Conservation (phyloP, 148 eudicot genomes). For the Drosera capensis region DNA sequence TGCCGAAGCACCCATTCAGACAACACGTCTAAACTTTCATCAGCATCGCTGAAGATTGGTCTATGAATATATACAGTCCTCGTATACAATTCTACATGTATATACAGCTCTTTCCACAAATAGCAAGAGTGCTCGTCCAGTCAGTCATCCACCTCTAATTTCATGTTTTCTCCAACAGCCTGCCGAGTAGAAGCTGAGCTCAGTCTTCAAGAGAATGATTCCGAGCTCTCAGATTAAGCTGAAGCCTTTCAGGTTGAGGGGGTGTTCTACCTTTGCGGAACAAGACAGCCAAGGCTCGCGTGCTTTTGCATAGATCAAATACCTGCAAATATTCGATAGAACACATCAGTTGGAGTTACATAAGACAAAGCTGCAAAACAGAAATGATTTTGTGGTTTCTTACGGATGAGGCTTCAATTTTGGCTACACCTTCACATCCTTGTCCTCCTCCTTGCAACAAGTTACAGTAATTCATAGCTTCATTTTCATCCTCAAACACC, state of each 20-base stretch:
- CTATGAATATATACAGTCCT: no score
- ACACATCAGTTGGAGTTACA: background rate
- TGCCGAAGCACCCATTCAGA: no score
- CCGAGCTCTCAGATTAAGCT: conserved; percentile 71
- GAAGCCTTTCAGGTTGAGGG: conserved; percentile 58
- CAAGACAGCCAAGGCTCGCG: conserved; percentile 85
- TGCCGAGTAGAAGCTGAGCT: no score
- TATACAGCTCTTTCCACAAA: no score
- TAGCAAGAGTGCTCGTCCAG: no score
- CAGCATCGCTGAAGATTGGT: no score
- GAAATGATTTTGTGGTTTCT: conserved; percentile 11
- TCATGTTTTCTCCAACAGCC: no score
- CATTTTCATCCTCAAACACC: conserved; percentile 94
- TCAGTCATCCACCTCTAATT: no score
- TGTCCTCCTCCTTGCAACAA: conserved; percentile 85
- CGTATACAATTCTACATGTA: no score
- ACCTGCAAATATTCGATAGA: conserved; percentile 31
- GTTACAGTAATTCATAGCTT: conserved; percentile 78
- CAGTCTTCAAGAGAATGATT: conserved; percentile 93
- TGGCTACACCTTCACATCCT: conserved; percentile 92
- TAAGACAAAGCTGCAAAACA: background rate
- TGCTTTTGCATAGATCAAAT: conserved; percentile 64
- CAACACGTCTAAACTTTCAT: no score
- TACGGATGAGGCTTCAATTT: conserved; percentile 91
- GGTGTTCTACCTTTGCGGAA: conserved; percentile 50